Conservation (phyloP, 345 rosid species). For the Triadica sebifera region DNA sequence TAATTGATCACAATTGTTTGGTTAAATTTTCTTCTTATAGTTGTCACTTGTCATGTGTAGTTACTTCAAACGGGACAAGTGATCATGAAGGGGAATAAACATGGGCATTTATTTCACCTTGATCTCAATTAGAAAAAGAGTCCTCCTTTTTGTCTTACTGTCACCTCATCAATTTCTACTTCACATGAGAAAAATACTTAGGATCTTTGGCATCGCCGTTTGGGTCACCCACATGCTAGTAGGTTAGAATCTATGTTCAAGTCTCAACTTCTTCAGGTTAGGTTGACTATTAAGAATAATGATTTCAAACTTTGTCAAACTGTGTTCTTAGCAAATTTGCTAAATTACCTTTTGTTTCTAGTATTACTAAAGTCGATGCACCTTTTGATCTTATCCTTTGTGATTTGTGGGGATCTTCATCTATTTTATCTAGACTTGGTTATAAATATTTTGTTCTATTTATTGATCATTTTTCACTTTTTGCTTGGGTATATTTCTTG, state of each 20-base stretch:
- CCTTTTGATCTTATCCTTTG: background rate
- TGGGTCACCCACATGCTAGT: constrained; percentile 4
- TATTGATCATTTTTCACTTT: background rate
- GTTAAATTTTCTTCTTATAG: background rate
- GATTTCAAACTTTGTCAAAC: background rate
- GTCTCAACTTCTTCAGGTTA: background rate
- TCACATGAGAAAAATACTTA: background rate
- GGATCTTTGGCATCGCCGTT: background rate
- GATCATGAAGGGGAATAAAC: constrained; percentile 15
- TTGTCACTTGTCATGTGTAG: constrained; percentile 6
- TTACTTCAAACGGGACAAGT: constrained; percentile 4
- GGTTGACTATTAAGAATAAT: background rate
- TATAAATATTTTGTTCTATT: background rate
- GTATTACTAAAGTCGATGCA: background rate
- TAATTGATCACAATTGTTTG: background rate
- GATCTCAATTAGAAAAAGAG: background rate
- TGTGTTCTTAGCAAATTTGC: background rate
- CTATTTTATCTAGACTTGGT: constrained; percentile 2
- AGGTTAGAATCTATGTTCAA: constrained; percentile 2
- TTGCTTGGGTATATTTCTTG: background rate
- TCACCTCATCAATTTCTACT: background rate
- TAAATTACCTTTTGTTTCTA: background rate
- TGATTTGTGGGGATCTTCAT: background rate
- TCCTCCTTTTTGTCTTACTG: background rate
- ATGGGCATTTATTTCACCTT: constrained; percentile 4